Evolutionary conservation across 1,284 basidiomycete species (phyloP), one percentile per base, ranked within the genome.

Genomic region (Ganoderma leucocontextum): DNA sequence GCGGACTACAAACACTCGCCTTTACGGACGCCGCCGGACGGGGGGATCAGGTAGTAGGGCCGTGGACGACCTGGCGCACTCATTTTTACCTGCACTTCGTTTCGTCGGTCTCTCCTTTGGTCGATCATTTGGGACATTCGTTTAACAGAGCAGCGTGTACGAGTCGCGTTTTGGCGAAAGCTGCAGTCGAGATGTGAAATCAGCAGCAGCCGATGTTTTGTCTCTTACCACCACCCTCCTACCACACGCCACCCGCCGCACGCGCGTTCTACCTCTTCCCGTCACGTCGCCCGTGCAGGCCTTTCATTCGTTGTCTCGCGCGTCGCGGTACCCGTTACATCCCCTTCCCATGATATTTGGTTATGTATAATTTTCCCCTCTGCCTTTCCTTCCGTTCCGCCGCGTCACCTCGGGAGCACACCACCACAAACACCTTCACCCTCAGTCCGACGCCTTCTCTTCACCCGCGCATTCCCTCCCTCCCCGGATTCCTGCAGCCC

Each of bases 51-150:
- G 57, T 69, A 69, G 72, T 65, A 67, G 44, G 39, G 38, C 25
- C 62, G n/a, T 25, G 38, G 13, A 49, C 47, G 22, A 49, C 47
- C 47, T 49, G 44, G 17, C 41, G 33, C 35, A 41, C 42, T 55
- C 58, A 1, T 60, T 47, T 58, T 58, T n/a, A 62, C 65, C 59
- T 44, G 22, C 39, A 49, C 25, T 29, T 44, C 22, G n/a, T 41
- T 35, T 60, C 39, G 44, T 62, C 63, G 17, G 55, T 47, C 58
- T 36, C 62, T 47, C 59, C 64, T 66, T 42, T 61, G 62, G 29
- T 68, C 66, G 63, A 62, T 65, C 63, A 63, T 67, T 66, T 72
- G 66, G 71, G 68, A 70, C 69, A 65, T 72, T 70, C 69, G 58
- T 67, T 63, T 73, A 53, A 12, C 44, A 38, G 39, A 42, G 33